These are phyloP conservation scores for Dispira simplex DNA, from an alignment of 192 early-diverging fungal genomes.

Conservation along the genomic window DNA sequence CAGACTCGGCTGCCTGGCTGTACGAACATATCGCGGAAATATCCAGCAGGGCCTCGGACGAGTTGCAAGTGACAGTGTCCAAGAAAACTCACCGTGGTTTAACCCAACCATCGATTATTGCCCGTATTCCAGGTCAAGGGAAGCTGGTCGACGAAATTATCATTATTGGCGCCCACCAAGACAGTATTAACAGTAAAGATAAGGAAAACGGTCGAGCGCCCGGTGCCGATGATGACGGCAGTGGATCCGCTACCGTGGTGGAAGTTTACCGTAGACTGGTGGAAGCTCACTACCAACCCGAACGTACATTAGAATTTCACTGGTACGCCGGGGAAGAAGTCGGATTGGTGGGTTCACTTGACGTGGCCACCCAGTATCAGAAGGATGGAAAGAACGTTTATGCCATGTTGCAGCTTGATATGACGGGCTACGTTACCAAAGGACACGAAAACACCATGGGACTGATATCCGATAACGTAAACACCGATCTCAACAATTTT, in stretches of 20 bases:
- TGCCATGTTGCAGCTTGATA: constrained; percentile 81
- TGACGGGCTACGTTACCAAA: constrained; percentile 62
- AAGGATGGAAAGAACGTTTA: constrained; percentile 31
- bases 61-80: not conserved
- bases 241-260: constrained; percentile 65
- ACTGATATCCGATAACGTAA: constrained; percentile 64
- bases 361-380: constrained; percentile 49
- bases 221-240: constrained; percentile 73
- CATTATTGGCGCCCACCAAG: constrained; percentile 78
- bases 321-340: constrained; percentile 83
- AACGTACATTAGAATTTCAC: constrained; percentile 72
- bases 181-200: constrained; percentile 62
- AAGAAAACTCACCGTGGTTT: not conserved
- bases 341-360: constrained; percentile 77
- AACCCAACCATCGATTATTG: not conserved
- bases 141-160: constrained; percentile 36
- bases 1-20: constrained; percentile 38
- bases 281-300: constrained; percentile 41
- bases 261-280: constrained; percentile 59
- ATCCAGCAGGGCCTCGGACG: not conserved
- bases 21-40: constrained; percentile 22
- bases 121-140: not conserved
- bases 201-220: constrained; percentile 52
- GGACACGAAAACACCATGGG: constrained; percentile 46
- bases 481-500: constrained; percentile 21